A percentile compares a stretch with the other conserved stretches of the same genome.
Evolutionary conservation across 1,139 yeast genomes (phyloP).

Genomic region (Taiozyma sp.): DNA sequence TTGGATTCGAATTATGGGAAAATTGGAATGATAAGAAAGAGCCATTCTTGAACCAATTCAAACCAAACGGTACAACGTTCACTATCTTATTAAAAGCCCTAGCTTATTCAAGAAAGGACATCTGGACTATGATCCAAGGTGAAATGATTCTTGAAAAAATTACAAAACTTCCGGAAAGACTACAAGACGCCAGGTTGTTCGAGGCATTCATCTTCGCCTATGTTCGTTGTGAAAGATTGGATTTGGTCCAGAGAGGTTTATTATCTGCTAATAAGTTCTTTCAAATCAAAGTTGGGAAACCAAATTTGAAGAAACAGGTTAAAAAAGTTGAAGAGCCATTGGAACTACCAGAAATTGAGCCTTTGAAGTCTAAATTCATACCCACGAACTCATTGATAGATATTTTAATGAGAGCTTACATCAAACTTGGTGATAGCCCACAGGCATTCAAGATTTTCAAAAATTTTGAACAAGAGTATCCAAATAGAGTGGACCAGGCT

Average conservation of each 20-base stretch:
- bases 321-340: not conserved
- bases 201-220: constrained; percentile 16
- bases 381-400: constrained; percentile 18
- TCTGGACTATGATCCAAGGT: constrained; percentile 6
- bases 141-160: constrained; percentile 11
- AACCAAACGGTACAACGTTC: constrained; percentile 28
- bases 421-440: constrained; percentile 10
- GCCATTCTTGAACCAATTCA: constrained; percentile 13
- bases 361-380: constrained; percentile 10
- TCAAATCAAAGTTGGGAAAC: constrained; percentile 4
- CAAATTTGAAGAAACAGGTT: constrained; percentile 1
- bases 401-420: constrained; percentile 13
- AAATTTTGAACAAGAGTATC: constrained; percentile 7
- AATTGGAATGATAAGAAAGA: constrained; percentile 12
- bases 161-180: constrained; percentile 9
- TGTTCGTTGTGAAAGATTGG: constrained; percentile 9
- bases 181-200: constrained; percentile 13
- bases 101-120: constrained; percentile 9
- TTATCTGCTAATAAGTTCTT: constrained; percentile 14
- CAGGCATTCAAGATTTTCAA: constrained; percentile 9
- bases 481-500: constrained; percentile 12
- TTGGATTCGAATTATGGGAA: constrained; percentile 27
- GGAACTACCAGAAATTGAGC: constrained; percentile 4
- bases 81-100: constrained; percentile 29
- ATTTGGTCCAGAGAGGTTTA: constrained; percentile 16